phyloP scores from a whole-genome alignment of 495 filamentous ascomycete species.

The Cetradonia linearis region DNA sequence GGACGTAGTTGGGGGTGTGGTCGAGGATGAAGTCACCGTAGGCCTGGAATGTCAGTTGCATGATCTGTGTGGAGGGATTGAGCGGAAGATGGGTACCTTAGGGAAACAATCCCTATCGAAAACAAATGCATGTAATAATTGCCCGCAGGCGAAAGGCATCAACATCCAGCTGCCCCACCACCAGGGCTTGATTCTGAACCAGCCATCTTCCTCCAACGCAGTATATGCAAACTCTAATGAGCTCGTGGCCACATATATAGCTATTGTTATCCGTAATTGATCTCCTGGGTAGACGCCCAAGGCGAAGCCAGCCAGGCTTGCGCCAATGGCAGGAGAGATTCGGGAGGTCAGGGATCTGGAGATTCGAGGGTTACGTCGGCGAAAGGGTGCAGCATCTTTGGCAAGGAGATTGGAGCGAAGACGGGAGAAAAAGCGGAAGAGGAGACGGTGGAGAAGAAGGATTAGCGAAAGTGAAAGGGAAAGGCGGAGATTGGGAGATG shows the following conservation, averaged over 20 bases:
- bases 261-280: constrained; percentile 66
- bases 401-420: constrained; percentile 69
- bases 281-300: constrained; percentile 68
- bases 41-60: constrained; percentile 32
- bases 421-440: constrained; percentile 80
- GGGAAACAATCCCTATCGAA: constrained; percentile 90
- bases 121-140: constrained; percentile 81
- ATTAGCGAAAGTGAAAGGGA: constrained; percentile 74
- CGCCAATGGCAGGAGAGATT: constrained; percentile 78
- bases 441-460: constrained; percentile 74
- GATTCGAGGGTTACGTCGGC: constrained; percentile 68
- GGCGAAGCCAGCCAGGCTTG: constrained; percentile 72
- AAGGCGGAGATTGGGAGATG: constrained; percentile 62
- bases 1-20: constrained; percentile 68
- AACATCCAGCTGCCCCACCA: constrained; percentile 98
- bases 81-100: constrained; percentile 29
- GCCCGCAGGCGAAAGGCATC: constrained; percentile 83
- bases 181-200: constrained; percentile 61
- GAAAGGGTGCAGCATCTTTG: constrained; percentile 63
- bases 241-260: constrained; percentile 67
- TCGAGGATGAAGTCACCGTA: constrained; percentile 66
- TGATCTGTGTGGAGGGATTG: neutral
- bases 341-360: constrained; percentile 64
- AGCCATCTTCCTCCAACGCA: constrained; percentile 66
- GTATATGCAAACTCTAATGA: constrained; percentile 85